Evolutionary conservation across 345 rosid species (phyloP).

Genomic region (Capsella bursapastoris): DNA sequence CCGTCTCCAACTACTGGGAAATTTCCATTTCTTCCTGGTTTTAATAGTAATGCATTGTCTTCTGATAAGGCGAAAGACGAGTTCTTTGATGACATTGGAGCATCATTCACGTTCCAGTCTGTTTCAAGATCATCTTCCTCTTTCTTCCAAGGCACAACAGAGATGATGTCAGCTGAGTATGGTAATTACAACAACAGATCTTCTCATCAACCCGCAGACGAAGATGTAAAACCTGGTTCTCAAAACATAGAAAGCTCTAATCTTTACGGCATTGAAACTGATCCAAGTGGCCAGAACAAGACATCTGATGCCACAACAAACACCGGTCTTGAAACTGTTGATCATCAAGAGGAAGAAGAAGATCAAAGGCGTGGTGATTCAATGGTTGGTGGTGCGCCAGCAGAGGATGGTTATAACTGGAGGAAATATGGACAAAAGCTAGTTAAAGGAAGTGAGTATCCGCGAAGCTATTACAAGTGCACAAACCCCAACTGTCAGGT

Average conservation of each 20-base stretch:
- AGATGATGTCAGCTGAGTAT: slow-evolving; percentile 54
- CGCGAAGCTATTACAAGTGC: slow-evolving; percentile 97
- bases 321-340: slow-evolving; percentile 55
- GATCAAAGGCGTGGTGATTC: slow-evolving; percentile 72
- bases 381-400: slow-evolving; percentile 61
- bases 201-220: slow-evolving; percentile 48
- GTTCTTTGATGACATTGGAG: slow-evolving; percentile 60
- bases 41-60: slow-evolving; percentile 40
- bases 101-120: slow-evolving; percentile 84
- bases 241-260: slow-evolving; percentile 52
- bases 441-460: slow-evolving; percentile 96
- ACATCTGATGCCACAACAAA: slow-evolving; percentile 45
- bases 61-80: slow-evolving; percentile 63
- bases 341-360: slow-evolving; percentile 70
- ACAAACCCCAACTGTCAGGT: slow-evolving; percentile 83
- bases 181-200: slow-evolving; percentile 49
- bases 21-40: slow-evolving; percentile 64
- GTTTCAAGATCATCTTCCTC: slow-evolving; percentile 57
- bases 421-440: slow-evolving; percentile 97
- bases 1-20: slow-evolving; percentile 95
- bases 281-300: slow-evolving; percentile 46
- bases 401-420: slow-evolving; percentile 97
- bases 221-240: slow-evolving; percentile 48
- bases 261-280: slow-evolving; percentile 45
- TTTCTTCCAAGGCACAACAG: slow-evolving; percentile 51